phyloP scores from a whole-genome alignment of 805 yeast genomes.

The Lachancea dasiensis region DNA sequence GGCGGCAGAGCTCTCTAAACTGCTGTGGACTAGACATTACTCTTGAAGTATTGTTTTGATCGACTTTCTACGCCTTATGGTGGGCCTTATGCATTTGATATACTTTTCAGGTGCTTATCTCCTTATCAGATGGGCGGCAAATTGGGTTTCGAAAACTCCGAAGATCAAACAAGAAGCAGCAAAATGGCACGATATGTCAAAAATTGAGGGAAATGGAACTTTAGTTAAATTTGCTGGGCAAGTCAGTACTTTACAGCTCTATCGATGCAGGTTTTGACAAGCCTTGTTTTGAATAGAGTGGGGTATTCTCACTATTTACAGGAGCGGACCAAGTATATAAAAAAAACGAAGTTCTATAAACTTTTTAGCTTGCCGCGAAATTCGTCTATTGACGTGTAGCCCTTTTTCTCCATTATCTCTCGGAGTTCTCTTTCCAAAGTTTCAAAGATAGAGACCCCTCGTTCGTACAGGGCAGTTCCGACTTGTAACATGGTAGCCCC shows the following conservation, averaged over 20 bases:
- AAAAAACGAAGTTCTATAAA: constrained; percentile 9
- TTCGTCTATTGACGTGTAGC: constrained; percentile 27
- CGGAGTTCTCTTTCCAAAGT: constrained; percentile 21
- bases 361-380: constrained; percentile 29
- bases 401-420: constrained; percentile 24
- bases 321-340: no score
- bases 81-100: background rate
- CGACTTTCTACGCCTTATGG: background rate
- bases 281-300: no score
- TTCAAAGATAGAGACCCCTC: constrained; percentile 25
- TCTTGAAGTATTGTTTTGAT: background rate
- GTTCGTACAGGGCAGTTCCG: constrained; percentile 27
- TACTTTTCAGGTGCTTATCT: background rate
- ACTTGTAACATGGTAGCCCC: constrained; percentile 31
- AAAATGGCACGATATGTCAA: no score
- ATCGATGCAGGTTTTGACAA: no score
- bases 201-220: no score
- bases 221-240: no score
- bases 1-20: constrained; percentile 16
- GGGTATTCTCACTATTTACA: no score
- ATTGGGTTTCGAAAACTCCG: background rate
- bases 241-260: no score
- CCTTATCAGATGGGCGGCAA: background rate
- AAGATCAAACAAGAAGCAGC: no score
- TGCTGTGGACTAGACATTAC: constrained; percentile 9